Conservation (phyloP, 2,329 filamentous ascomycete genomes). For the Epichloe sylvatica region DNA sequence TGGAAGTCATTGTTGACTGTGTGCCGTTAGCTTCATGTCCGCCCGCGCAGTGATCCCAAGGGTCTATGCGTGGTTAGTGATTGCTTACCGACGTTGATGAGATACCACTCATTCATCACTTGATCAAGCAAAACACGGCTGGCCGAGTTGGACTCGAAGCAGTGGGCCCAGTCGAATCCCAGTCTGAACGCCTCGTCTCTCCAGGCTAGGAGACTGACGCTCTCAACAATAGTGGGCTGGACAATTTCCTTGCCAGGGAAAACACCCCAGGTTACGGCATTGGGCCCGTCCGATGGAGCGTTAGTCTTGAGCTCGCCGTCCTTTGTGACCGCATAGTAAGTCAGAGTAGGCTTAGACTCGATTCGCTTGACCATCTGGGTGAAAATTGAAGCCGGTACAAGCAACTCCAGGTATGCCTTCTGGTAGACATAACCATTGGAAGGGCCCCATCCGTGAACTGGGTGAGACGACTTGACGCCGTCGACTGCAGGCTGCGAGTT, state of each 20-base stretch:
- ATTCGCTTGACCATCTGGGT: constrained; percentile 65
- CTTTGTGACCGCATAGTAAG: constrained; percentile 88
- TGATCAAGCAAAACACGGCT: constrained; percentile 68
- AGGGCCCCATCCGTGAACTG: constrained; percentile 87
- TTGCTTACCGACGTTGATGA: constrained; percentile 79
- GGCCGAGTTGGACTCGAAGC: constrained; percentile 62
- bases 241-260: constrained; percentile 97
- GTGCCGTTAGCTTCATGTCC: background rate
- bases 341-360: constrained; percentile 64
- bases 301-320: constrained; percentile 73
- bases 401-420: constrained; percentile 88
- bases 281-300: constrained; percentile 70
- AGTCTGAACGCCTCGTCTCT: constrained; percentile 94
- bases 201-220: constrained; percentile 94
- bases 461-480: constrained; percentile 74
- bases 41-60: background rate
- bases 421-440: constrained; percentile 95
- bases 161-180: constrained; percentile 87
- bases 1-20: constrained; percentile 98
- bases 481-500: constrained; percentile 96
- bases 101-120: constrained; percentile 81
- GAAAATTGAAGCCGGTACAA: constrained; percentile 71
- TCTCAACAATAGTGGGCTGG: constrained; percentile 99
- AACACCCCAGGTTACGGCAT: constrained; percentile 98
- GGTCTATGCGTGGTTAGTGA: background rate